A percentile compares a stretch with the other conserved stretches of the same genome.
Evolutionary conservation across 345 rosid genomes (phyloP).

Genomic region (Gossypium stocksii): DNA sequence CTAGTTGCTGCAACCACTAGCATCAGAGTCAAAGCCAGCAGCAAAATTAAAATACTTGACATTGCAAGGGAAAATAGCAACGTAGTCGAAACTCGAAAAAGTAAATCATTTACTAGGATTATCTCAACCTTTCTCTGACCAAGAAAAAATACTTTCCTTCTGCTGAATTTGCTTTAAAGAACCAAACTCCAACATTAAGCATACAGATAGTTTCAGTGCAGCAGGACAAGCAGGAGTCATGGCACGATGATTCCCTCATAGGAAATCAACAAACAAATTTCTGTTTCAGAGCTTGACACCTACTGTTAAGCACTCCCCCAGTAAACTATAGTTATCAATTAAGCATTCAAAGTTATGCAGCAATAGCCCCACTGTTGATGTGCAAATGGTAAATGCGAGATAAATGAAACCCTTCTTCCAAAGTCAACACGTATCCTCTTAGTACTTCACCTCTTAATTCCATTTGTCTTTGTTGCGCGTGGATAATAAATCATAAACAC

Average conservation of each 20-base stretch:
- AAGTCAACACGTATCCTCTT: not conserved
- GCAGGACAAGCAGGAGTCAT: slow-evolving; percentile 3
- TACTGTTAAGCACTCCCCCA: not conserved
- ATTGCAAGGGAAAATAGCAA: not conserved
- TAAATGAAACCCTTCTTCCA: not conserved
- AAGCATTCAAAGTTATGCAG: not conserved
- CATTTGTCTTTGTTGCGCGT: not conserved
- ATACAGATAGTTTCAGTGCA: not conserved
- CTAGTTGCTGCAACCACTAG: not conserved
- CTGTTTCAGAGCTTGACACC: not conserved
- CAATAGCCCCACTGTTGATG: not conserved
- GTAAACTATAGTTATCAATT: not conserved
- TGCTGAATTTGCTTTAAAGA: not conserved
- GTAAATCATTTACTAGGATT: not conserved
- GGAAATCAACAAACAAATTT: not conserved
- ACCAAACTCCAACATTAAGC: not conserved
- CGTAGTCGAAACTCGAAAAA: not conserved
- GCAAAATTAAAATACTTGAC: not conserved
- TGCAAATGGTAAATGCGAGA: not conserved
- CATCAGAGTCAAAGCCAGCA: not conserved
- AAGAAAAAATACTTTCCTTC: not conserved
- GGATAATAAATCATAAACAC: not conserved
- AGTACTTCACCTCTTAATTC: not conserved
- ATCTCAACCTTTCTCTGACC: not conserved
- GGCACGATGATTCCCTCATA: not conserved